Percentiles rank a stretch among this genome's conserved stretches.
Conservation (phyloP, 164 flowering plant genomes). For the Umbilicus rupestris region DNA sequence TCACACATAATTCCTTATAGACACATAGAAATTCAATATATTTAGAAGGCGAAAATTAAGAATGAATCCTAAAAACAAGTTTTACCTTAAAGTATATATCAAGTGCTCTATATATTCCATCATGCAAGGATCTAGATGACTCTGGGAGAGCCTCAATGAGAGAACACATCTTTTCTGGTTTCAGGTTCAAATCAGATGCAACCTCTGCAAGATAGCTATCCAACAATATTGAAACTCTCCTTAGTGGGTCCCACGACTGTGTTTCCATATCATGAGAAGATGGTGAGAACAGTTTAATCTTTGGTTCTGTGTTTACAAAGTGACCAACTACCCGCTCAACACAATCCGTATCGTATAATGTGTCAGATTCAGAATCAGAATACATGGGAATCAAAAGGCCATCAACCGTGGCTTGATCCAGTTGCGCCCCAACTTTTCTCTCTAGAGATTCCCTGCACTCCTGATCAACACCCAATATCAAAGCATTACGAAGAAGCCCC, state of each 20-base stretch:
- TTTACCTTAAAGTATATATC: conserved; percentile 87
- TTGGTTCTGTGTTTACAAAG: conserved; percentile 50
- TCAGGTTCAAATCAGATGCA: conserved; percentile 86
- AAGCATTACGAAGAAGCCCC: conserved; percentile 78
- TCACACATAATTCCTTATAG: conserved; percentile 7
- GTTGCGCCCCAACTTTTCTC: conserved; percentile 72
- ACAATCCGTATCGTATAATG: conserved; percentile 64
- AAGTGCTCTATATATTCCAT: conserved; percentile 87
- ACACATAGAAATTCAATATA: background rate
- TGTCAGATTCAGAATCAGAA: conserved; percentile 81
- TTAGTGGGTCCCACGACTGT: conserved; percentile 44
- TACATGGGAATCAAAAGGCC: conserved; percentile 73
- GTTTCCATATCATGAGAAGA: conserved; percentile 39
- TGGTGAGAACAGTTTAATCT: conserved; percentile 43
- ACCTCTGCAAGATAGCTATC: conserved; percentile 84
- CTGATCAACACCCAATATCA: conserved; percentile 53
- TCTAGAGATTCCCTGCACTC: conserved; percentile 54
- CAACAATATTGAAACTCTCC: conserved; percentile 60
- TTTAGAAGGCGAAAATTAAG: background rate
- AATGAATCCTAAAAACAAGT: background rate
- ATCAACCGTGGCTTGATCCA: conserved; percentile 73
- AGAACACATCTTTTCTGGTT: conserved; percentile 55
- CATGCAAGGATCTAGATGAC: conserved; percentile 72
- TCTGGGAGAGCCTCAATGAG: conserved; percentile 83
- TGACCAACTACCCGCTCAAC: conserved; percentile 59